Conservation (phyloP, 176 grass and related monocot species). For the Carex myosuroides region DNA sequence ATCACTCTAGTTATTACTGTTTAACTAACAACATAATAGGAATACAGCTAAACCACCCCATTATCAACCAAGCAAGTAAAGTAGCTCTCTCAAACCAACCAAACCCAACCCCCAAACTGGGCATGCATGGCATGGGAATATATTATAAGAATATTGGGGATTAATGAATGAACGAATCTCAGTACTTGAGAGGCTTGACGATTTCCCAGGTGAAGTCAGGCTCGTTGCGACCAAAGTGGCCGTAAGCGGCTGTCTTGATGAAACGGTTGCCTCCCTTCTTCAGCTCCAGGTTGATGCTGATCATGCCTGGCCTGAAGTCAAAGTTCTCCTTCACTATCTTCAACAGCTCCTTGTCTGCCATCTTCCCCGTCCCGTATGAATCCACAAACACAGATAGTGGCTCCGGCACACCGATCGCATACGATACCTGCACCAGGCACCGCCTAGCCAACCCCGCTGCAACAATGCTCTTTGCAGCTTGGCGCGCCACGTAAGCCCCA, state of each 20-base stretch:
- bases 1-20: not conserved
- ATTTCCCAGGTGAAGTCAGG: conserved; percentile 40
- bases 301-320: conserved; percentile 40
- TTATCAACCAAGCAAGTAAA: not conserved
- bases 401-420: conserved; percentile 35
- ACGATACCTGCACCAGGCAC: conserved; percentile 26
- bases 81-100: not conserved
- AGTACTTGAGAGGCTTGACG: conserved; percentile 32
- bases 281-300: conserved; percentile 37
- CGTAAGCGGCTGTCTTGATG: conserved; percentile 32
- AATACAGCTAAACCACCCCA: not conserved
- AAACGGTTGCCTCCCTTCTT: conserved; percentile 29
- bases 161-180: not conserved
- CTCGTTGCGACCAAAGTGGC: conserved; percentile 34
- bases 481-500: conserved; percentile 9
- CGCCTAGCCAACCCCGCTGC: conserved; percentile 16
- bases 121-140: not conserved
- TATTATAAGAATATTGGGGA: not conserved
- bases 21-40: not conserved
- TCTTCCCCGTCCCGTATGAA: conserved; percentile 31
- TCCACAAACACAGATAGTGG: conserved; percentile 35
- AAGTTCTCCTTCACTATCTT: conserved; percentile 39
- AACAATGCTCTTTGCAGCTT: conserved; percentile 29
- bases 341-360: conserved; percentile 32
- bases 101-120: not conserved